Conservation (phyloP, 1,284 basidiomycete species). For the Austroboletus niveus region DNA sequence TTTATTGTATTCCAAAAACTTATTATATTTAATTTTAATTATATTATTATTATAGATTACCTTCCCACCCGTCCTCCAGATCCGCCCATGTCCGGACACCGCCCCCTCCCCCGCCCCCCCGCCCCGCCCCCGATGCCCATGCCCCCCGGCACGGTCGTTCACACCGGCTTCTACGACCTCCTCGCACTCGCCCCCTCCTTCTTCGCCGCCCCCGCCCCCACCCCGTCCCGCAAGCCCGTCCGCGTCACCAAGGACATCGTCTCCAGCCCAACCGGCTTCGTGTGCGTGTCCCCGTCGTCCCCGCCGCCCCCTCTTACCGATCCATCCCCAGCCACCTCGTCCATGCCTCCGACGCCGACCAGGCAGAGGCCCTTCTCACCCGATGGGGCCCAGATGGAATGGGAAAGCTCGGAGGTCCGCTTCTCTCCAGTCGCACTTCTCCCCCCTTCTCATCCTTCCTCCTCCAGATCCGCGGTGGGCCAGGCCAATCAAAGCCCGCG, state of each 20-base stretch:
- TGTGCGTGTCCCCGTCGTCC: constrained; percentile 52
- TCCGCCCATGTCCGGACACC: not conserved
- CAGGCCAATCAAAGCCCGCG: constrained; percentile 81
- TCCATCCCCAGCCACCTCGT: constrained; percentile 72
- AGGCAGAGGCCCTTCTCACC: constrained; percentile 84
- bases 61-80: not conserved
- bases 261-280: constrained; percentile 77
- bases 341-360: constrained; percentile 91
- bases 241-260: constrained; percentile 86
- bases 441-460: constrained; percentile 16
- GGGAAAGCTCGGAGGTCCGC: constrained; percentile 85
- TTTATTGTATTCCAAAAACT: not conserved
- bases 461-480: constrained; percentile 85
- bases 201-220: constrained; percentile 32
- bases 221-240: constrained; percentile 51
- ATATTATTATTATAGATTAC: not conserved
- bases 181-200: constrained; percentile 75
- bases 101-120: not conserved
- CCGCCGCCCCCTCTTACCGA: constrained; percentile 12
- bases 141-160: constrained; percentile 68
- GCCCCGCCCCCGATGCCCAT: constrained; percentile 32
- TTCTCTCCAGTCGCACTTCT: constrained; percentile 24
- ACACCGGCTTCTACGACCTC: constrained; percentile 87
- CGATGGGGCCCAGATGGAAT: constrained; percentile 91
- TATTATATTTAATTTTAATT: not conserved